Conservation (phyloP, 306 rosid genomes). For the Prosopis cineraria region DNA sequence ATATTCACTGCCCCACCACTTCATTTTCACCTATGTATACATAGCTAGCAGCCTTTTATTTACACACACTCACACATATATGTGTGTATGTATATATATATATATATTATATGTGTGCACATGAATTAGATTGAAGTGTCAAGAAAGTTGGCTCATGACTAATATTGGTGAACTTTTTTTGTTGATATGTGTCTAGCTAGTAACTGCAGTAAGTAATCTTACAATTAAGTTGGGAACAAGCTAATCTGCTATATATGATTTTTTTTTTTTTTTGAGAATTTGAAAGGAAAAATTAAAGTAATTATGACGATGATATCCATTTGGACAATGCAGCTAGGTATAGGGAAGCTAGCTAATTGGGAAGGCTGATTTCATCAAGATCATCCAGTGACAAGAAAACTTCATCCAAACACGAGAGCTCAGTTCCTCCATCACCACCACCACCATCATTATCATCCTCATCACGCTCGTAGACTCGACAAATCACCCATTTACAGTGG, state of each 20-base stretch:
- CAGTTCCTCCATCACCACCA: constrained; percentile 59
- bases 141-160: not conserved
- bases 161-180: not conserved
- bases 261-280: not conserved
- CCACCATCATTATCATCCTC: constrained; percentile 39
- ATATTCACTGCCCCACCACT: constrained; percentile 60
- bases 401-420: constrained; percentile 94
- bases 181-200: not conserved
- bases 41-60: too few species aligned
- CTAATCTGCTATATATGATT: not conserved
- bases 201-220: not conserved
- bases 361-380: constrained; percentile 92
- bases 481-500: constrained; percentile 64
- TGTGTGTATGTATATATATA: constrained; percentile 24
- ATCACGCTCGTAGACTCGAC: constrained; percentile 69
- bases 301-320: constrained; percentile 34
- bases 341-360: constrained; percentile 49
- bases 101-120: constrained; percentile 8
- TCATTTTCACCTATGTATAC: constrained; percentile 28
- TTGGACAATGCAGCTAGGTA: constrained; percentile 41
- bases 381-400: constrained; percentile 94
- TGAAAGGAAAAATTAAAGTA: not conserved
- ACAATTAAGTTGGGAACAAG: not conserved
- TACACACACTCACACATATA: too few species aligned
- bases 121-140: constrained; percentile 25